Conservation (phyloP, 768 basidiomycete genomes). For the Gloeostereum incarnatum region DNA sequence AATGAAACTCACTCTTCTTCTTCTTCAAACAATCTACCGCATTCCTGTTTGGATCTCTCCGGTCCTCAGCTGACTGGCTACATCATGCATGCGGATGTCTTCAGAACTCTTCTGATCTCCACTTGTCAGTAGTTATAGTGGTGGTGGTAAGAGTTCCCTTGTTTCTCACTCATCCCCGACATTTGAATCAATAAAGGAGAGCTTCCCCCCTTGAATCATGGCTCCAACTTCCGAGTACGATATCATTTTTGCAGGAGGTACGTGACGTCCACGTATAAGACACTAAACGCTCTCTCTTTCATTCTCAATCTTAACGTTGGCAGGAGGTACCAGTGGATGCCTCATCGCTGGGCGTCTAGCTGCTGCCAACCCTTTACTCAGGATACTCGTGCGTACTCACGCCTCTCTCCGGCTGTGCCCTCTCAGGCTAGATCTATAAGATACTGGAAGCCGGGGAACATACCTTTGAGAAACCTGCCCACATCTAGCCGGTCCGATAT, state of each 20-base stretch:
- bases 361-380: slow-evolving; percentile 24
- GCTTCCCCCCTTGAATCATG: too few relatives aligned
- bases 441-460: slow-evolving; percentile 31
- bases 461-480: slow-evolving; percentile 21
- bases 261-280: too few relatives aligned
- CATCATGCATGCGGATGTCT: too few relatives aligned
- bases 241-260: slow-evolving; percentile 27
- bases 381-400: slow-evolving; percentile 23
- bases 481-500: slow-evolving; percentile 32
- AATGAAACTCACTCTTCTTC: too few relatives aligned
- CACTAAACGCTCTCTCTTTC: background rate
- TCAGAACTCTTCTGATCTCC: too few relatives aligned
- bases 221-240: slow-evolving; percentile 21
- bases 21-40: too few relatives aligned
- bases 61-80: too few relatives aligned
- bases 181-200: too few relatives aligned
- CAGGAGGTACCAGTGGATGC: slow-evolving; percentile 26
- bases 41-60: too few relatives aligned
- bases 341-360: slow-evolving; percentile 28
- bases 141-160: too few relatives aligned
- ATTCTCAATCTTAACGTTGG: background rate
- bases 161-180: too few relatives aligned
- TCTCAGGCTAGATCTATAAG: background rate
- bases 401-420: slow-evolving; percentile 17
- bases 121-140: too few relatives aligned